phyloP scores from a whole-genome alignment of 2,329 filamentous ascomycete genomes.

The Drechslera avenae region DNA sequence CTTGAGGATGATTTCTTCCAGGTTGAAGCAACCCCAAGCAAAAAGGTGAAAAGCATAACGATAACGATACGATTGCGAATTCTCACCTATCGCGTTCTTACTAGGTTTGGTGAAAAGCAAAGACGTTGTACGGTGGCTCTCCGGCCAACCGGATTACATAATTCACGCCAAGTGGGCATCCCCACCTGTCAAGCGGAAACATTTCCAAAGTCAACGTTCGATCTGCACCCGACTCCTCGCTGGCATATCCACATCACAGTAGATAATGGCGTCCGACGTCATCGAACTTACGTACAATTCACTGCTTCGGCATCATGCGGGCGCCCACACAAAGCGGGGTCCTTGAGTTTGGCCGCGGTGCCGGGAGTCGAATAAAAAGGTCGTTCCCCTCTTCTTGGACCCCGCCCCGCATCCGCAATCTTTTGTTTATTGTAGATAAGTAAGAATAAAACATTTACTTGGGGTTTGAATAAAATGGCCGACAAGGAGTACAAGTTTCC shows the following conservation, averaged over 20 bases:
- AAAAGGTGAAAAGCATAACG: too few relatives aligned
- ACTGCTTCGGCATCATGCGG: not conserved
- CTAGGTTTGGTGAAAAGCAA: too few relatives aligned
- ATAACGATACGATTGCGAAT: too few relatives aligned
- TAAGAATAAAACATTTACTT: not conserved
- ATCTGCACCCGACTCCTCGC: not conserved
- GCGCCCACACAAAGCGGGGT: conserved; percentile 5
- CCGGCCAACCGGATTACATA: too few relatives aligned
- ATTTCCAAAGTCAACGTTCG: too few relatives aligned
- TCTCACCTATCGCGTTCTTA: too few relatives aligned
- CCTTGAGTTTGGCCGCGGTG: not conserved
- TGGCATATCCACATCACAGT: not conserved
- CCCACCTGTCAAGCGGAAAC: too few relatives aligned
- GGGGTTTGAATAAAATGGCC: not conserved
- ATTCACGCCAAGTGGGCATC: too few relatives aligned
- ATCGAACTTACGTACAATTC: not conserved
- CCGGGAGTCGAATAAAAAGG: not conserved
- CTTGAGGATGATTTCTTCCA: too few relatives aligned
- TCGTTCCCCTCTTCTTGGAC: not conserved
- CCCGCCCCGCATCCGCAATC: not conserved
- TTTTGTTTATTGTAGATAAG: not conserved
- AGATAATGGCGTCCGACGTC: conserved; percentile 3
- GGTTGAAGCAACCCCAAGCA: too few relatives aligned
- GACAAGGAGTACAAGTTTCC: conserved; percentile 31
- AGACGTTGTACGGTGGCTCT: too few relatives aligned